A percentile compares a stretch with the other conserved stretches of the same genome.
Evolutionary conservation across 305 asterid species (phyloP).

Genomic region (Fraxinus xanthoxyloides): DNA sequence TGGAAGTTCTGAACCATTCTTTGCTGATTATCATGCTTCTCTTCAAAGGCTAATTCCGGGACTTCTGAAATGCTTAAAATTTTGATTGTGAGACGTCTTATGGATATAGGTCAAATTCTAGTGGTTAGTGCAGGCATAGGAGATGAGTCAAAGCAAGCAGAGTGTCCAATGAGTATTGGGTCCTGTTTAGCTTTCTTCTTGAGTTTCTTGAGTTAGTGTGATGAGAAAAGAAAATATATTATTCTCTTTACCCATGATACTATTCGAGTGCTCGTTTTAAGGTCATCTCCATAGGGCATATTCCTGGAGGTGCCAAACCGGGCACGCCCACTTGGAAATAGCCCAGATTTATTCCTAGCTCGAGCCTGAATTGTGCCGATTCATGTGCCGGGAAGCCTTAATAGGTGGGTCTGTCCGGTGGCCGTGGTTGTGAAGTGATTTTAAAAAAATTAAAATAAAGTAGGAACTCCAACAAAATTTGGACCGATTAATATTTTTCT

Average conservation of each 20-base stretch:
- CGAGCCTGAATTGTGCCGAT: not conserved
- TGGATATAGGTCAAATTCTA: slow-evolving; percentile 13
- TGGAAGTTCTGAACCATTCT: slow-evolving; percentile 33
- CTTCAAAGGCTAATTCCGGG: slow-evolving; percentile 7
- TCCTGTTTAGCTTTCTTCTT: not conserved
- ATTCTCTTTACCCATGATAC: not conserved
- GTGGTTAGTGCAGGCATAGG: not conserved
- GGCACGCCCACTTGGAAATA: not conserved
- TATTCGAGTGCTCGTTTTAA: not conserved
- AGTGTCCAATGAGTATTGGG: not conserved
- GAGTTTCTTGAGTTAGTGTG: not conserved
- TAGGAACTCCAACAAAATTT: not conserved
- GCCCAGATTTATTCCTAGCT: not conserved
- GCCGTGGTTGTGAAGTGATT: not conserved
- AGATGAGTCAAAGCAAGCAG: not conserved
- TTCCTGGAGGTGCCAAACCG: not conserved
- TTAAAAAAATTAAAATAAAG: not conserved
- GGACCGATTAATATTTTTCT: not conserved
- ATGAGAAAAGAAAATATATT: not conserved
- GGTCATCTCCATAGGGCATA: not conserved
- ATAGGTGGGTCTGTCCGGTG: not conserved
- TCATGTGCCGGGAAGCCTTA: not conserved
- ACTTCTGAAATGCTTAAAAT: slow-evolving; percentile 19
- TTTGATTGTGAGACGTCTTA: slow-evolving; percentile 17
- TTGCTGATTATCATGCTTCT: slow-evolving; percentile 14